Evolutionary conservation across 208 protist genomes (phyloP).

Genomic region (Leishmania major): DNA sequence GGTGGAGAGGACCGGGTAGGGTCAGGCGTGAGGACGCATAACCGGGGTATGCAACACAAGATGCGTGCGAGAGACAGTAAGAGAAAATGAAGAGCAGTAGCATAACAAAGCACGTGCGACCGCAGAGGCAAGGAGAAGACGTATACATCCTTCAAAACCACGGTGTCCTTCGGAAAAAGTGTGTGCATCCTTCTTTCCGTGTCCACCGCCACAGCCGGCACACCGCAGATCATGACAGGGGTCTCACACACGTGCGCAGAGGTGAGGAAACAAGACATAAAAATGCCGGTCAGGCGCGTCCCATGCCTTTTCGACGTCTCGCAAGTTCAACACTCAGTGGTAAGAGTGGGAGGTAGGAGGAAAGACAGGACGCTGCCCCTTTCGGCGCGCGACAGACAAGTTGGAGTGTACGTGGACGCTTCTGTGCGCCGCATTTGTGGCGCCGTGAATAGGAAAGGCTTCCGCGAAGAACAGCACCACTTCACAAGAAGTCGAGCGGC

Average conservation of each 20-base stretch:
- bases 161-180: neutral
- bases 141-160: neutral
- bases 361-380: neutral
- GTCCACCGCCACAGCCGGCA: neutral
- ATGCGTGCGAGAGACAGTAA: neutral
- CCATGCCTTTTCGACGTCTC: too few species aligned
- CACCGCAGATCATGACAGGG: neutral
- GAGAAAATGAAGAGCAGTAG: neutral
- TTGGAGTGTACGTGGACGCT: neutral
- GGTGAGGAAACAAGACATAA: neutral
- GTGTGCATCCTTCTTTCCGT: neutral
- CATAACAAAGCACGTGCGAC: neutral
- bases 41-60: neutral
- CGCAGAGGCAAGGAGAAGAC: neutral
- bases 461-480: neutral
- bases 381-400: neutral
- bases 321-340: neutral
- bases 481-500: conserved; percentile 28
- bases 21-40: neutral
- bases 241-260: neutral
- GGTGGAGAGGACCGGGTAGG: neutral
- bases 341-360: neutral
- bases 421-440: neutral
- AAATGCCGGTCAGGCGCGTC: neutral
- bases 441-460: too few species aligned